phyloP scores from a whole-genome alignment of 2,329 filamentous ascomycete genomes.

The Ceratocystis colombiana region DNA sequence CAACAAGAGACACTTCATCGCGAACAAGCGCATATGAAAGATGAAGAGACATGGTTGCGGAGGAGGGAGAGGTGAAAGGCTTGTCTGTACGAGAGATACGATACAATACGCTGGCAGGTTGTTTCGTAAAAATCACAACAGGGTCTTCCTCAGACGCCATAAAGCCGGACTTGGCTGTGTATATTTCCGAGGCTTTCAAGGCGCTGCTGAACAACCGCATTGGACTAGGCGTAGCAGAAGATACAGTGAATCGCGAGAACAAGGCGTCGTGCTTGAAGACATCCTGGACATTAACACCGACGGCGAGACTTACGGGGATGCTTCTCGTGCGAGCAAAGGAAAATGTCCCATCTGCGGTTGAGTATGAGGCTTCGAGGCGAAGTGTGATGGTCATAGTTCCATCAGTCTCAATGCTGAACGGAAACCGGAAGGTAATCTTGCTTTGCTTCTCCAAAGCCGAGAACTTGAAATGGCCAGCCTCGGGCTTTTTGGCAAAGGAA shows the following conservation, averaged over 20 bases:
- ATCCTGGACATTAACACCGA: conserved; percentile 95
- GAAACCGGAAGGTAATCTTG: conserved; percentile 53
- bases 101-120: conserved; percentile 73
- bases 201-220: conserved; percentile 62
- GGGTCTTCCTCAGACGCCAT: conserved; percentile 40
- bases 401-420: conserved; percentile 66
- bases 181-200: conserved; percentile 60
- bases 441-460: conserved; percentile 38
- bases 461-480: conserved; percentile 46
- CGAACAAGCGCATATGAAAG: conserved; percentile 68
- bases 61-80: conserved; percentile 27
- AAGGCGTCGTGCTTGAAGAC: conserved; percentile 75
- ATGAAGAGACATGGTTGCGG: conserved; percentile 51
- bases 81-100: conserved; percentile 53
- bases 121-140: conserved; percentile 64
- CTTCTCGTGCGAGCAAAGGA: conserved; percentile 51
- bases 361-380: conserved; percentile 66
- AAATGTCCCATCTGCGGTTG: conserved; percentile 53
- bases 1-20: conserved; percentile 53
- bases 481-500: conserved; percentile 40
- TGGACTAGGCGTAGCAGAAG: conserved; percentile 65
- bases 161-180: conserved; percentile 50
- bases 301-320: conserved; percentile 63
- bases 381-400: conserved; percentile 51
- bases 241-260: conserved; percentile 85